These are phyloP conservation scores for Heterobasidion parviporum DNA, from an alignment of 1,284 basidiomycete genomes.

Conservation along the genomic window DNA sequence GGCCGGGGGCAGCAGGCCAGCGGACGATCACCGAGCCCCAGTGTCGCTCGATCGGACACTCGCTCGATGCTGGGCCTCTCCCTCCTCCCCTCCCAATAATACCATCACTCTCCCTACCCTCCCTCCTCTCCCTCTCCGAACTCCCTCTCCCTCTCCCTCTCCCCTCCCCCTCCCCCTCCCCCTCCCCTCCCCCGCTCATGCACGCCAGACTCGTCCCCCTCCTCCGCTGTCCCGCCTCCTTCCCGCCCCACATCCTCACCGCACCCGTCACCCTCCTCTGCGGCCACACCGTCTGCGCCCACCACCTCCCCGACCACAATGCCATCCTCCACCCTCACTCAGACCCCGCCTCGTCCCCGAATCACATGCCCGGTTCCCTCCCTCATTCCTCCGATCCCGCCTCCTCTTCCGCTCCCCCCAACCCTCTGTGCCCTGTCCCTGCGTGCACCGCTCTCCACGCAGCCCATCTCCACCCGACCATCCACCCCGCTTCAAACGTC, in stretches of 20 bases:
- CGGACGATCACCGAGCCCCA: background rate
- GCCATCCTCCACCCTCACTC: background rate
- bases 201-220: constrained; percentile 15
- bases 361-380: constrained; percentile 4
- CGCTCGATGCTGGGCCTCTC: background rate
- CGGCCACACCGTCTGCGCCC: constrained; percentile 24
- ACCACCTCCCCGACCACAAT: constrained; percentile 14
- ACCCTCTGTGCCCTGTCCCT: constrained; percentile 25
- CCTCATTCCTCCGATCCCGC: constrained; percentile 4
- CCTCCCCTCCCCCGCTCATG: constrained; percentile 7
- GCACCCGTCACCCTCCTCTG: constrained; percentile 25
- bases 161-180: constrained; percentile 4
- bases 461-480: constrained; percentile 13
- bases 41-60: background rate
- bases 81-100: background rate
- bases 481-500: constrained; percentile 28
- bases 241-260: constrained; percentile 13
- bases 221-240: constrained; percentile 22
- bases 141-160: background rate
- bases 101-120: background rate
- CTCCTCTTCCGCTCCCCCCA: constrained; percentile 11
- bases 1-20: background rate
- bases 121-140: too few relatives aligned
- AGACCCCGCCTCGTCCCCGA: constrained; percentile 4
- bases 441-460: constrained; percentile 18